A percentile compares a stretch with the other conserved stretches of the same genome.
Evolutionary conservation across 2,329 filamentous ascomycete species (phyloP).

Genomic region (Periconia digitata): DNA sequence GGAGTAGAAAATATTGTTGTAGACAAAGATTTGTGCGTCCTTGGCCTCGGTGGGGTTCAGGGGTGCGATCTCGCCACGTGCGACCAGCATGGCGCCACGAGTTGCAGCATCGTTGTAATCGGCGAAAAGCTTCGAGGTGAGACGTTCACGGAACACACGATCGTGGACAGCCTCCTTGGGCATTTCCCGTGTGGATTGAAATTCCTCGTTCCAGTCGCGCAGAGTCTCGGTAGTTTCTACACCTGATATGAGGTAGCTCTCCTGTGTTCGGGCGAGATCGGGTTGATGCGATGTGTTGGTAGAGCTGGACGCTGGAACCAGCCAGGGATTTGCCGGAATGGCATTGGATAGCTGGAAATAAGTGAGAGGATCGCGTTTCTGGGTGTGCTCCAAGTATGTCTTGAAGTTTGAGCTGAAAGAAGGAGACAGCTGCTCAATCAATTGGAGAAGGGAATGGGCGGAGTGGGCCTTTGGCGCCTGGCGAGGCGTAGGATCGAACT

Average conservation of each 20-base stretch:
- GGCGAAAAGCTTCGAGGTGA: slow-evolving; percentile 93
- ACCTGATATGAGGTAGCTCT: slow-evolving; percentile 86
- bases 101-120: slow-evolving; percentile 97
- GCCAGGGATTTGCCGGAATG: slow-evolving; percentile 88
- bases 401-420: slow-evolving; percentile 78
- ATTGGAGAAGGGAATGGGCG: slow-evolving; percentile 81
- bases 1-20: slow-evolving; percentile 99
- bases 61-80: slow-evolving; percentile 86
- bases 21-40: slow-evolving; percentile 97
- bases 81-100: slow-evolving; percentile 87
- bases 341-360: slow-evolving; percentile 96
- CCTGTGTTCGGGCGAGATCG: slow-evolving; percentile 87
- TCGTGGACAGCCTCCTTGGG: slow-evolving; percentile 94
- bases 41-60: slow-evolving; percentile 90
- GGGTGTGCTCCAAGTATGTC: slow-evolving; percentile 80
- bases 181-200: slow-evolving; percentile 93
- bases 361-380: slow-evolving; percentile 80
- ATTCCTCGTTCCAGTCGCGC: slow-evolving; percentile 98
- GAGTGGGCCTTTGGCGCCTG: slow-evolving; percentile 74
- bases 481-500: slow-evolving; percentile 88
- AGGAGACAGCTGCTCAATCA: slow-evolving; percentile 78
- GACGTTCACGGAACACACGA: slow-evolving; percentile 88
- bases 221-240: slow-evolving; percentile 93
- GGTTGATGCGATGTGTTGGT: slow-evolving; percentile 70
- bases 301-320: slow-evolving; percentile 71